Evolutionary conservation across 192 early-diverging fungal genomes (phyloP).

Genomic region (Entomortierella lignicola): DNA sequence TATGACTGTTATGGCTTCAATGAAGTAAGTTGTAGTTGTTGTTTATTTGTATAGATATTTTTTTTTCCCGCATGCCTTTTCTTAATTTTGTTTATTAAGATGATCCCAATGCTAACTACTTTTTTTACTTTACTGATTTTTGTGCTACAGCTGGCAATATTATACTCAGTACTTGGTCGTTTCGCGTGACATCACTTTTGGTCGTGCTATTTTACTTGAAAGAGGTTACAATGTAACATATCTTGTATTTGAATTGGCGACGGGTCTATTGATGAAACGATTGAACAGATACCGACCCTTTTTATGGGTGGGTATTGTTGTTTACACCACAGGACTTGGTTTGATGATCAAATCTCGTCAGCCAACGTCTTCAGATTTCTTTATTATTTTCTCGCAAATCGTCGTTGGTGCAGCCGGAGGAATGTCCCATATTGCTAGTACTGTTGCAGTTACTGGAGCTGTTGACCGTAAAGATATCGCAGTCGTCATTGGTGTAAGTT

Average conservation of each 20-base stretch:
- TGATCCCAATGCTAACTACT: background rate
- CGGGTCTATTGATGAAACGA: constrained; percentile 27
- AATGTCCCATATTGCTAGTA: constrained; percentile 45
- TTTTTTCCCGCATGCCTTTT: too few relatives aligned
- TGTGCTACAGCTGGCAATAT: constrained; percentile 33
- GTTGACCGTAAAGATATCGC: constrained; percentile 35
- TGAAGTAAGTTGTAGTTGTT: constrained; percentile 38
- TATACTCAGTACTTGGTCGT: constrained; percentile 36
- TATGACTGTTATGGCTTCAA: constrained; percentile 45
- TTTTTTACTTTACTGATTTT: background rate
- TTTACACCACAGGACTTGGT: constrained; percentile 47
- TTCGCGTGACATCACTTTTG: constrained; percentile 25
- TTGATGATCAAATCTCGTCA: constrained; percentile 43
- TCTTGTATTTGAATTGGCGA: constrained; percentile 31
- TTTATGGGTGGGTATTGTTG: constrained; percentile 44
- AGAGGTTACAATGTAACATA: constrained; percentile 47
- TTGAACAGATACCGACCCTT: constrained; percentile 40
- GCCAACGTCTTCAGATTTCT: constrained; percentile 27
- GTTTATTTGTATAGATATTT: background rate
- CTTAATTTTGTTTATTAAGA: too few relatives aligned
- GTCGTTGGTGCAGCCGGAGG: constrained; percentile 52
- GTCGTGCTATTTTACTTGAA: constrained; percentile 15
- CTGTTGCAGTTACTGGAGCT: constrained; percentile 35
- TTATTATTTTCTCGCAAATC: constrained; percentile 47
- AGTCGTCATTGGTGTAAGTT: constrained; percentile 30